Conservation (phyloP, 2,329 filamentous ascomycete genomes). For the Penicillium rolfsii region DNA sequence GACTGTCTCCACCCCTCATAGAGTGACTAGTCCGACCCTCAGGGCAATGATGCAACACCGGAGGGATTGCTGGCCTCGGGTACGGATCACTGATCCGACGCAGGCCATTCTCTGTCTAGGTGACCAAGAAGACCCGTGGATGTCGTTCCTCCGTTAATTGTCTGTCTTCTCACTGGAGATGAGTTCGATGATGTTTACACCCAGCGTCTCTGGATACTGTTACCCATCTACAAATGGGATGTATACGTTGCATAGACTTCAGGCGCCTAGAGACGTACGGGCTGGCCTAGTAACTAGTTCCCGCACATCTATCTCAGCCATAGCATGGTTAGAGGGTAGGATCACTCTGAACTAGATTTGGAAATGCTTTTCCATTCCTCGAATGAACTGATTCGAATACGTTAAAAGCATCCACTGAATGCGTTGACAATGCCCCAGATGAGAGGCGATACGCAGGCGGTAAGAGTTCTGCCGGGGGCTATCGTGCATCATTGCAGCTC, state of each 20-base stretch:
- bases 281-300: no score
- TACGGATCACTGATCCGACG: slow-evolving; percentile 1
- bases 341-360: neutral
- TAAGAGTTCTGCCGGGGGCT: slow-evolving; percentile 16
- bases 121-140: no score
- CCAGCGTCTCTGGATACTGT: no score
- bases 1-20: slow-evolving; percentile 33
- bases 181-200: no score
- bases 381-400: neutral
- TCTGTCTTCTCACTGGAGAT: no score
- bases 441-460: slow-evolving; percentile 7
- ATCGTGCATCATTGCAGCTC: slow-evolving; percentile 15
- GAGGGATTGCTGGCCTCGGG: neutral
- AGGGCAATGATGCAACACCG: slow-evolving; percentile 9
- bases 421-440: neutral
- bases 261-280: no score
- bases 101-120: neutral
- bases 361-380: neutral
- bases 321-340: neutral
- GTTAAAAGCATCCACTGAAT: neutral
- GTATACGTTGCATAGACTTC: no score
- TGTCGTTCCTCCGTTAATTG: no score
- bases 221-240: no score
- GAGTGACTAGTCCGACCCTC: neutral
- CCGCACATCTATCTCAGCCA: neutral